Evolutionary conservation across 2,329 filamentous ascomycete species (phyloP), one percentile per base, ranked within the genome.

Genomic region (Zymoseptoria tritici): DNA sequence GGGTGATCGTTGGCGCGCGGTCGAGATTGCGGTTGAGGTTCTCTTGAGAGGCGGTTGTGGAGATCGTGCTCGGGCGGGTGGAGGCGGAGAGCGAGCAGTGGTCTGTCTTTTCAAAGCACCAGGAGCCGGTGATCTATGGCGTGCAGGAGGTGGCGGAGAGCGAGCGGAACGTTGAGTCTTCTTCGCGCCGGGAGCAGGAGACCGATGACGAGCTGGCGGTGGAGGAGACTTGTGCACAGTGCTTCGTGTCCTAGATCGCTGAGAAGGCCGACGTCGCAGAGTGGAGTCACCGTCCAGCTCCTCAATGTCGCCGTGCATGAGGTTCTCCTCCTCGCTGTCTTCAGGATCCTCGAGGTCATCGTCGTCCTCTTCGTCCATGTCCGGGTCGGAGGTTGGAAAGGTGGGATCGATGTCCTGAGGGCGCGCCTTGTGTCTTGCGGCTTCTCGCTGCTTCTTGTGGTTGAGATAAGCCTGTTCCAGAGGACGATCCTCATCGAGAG

Each of bases 361-460:
- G 57, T 90, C 86, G 49, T 90, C 85, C 46, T 91, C 89, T 53
- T 90, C 89, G 26, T 93, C 87, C 66, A 81, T 86, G 67, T 99
- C 94, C 0, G 88, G 89, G 67, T 97, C 94, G 0, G 92, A 96
- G 0, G 91, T 92, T 0, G 94, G 94, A 73, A 99, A 99, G 71
- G 92, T 97, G 0, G 94, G 94, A 71, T 99, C 94, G 61, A 97
- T 96, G 68, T 97, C 94, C 72, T 97, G 94, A n/a, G 94, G 93
- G 29, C 93, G 90, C 29, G 85, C 73, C 63, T 88, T 86, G 62
- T 92, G 88, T 77, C 92, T 96, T 66, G 88, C 86, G 53, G 87
- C 87, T 67, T 91, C 88, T 66, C 89, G 87, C 58, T 90, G 86
- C 69, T 92, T 89, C 60, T 95, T 82, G 68, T 89, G 91, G 2